These are phyloP conservation scores for Ocimum tenuiflorum DNA, from an alignment of 257 asterid genomes.

Conservation along the genomic window DNA sequence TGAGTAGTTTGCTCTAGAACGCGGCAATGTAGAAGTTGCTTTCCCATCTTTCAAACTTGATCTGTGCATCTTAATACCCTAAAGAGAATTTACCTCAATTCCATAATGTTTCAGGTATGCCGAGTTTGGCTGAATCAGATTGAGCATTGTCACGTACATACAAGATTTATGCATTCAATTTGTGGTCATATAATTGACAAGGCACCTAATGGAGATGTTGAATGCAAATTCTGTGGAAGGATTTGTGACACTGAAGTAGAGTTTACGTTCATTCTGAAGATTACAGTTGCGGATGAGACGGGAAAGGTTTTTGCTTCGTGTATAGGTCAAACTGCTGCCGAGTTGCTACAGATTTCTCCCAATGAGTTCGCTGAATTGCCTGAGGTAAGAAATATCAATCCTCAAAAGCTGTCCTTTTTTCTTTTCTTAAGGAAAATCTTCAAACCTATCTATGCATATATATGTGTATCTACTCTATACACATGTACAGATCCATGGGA, in stretches of 20 bases:
- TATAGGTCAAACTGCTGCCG: conserved; percentile 81
- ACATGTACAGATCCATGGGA: too few species aligned
- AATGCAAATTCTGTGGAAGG: conserved; percentile 60
- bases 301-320: conserved; percentile 72
- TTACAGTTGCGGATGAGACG: conserved; percentile 64
- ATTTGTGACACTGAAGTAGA: conserved; percentile 45
- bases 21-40: too few species aligned
- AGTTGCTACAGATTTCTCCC: conserved; percentile 81
- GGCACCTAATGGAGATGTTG: conserved; percentile 31
- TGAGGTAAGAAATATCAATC: conserved; percentile 45
- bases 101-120: conserved; percentile 48
- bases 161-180: conserved; percentile 52
- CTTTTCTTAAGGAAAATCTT: too few species aligned
- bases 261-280: conserved; percentile 51
- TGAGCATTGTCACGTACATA: conserved; percentile 60
- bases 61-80: not conserved
- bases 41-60: not conserved
- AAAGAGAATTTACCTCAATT: not conserved
- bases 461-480: not conserved
- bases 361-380: conserved; percentile 61
- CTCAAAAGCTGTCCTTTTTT: too few species aligned
- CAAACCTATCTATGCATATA: too few species aligned
- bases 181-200: conserved; percentile 60
- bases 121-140: conserved; percentile 76
- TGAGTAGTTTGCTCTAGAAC: too few species aligned